Base-by-base conservation (phyloP, 23 red algal genomes). In the Gracilaria domingensis region DNA sequence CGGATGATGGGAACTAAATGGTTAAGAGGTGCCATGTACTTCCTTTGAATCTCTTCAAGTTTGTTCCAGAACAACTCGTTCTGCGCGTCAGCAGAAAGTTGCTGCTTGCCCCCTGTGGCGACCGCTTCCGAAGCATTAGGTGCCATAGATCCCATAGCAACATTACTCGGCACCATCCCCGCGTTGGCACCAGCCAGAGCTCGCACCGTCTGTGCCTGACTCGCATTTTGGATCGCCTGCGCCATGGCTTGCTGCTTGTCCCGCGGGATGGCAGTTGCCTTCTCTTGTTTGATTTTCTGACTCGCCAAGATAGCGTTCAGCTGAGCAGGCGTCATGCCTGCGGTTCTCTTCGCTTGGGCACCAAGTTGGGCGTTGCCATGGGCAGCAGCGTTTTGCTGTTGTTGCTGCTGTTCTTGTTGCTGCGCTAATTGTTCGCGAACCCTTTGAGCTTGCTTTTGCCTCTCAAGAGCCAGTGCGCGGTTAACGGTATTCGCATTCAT, bases 61-160 rank as follows among this genome's bases (percentile, higher is more conserved):
- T 87, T 87, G 55, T 73, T 58, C 83, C 83, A 87, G 49, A 87
- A 69, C 32, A 37, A 12, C 28, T 64, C 59, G 28, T 64, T 24
- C 59, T 64, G 25, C 8, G 25, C 59, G 12, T 17, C 4, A 30
- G 2, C 24, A 26, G 59, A 26, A 66, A 38, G 24, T 4, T 23
- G 24, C 12, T 9, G 59, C 24, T 62, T 62, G 8, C 29, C 59
- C 5, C 11, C 23, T 4, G 59, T 18, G 8, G 59, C n/a, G 4
- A 26, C 13, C 32, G 59, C 59, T 64, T 64, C 59, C 8, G 59
- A 64, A 62, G 59, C 24, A 30, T 9, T 24, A 30, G 59, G 24
- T 25, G 64, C 64, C 39, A 66, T 40, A 12, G 33, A 26, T 44
- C 21, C 25, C 79, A 62, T 66, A 33, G 37, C 79, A 8, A 61